phyloP scores from a whole-genome alignment of 2,329 filamentous ascomycete species.

The Lasiodiplodia hormozganensis region DNA sequence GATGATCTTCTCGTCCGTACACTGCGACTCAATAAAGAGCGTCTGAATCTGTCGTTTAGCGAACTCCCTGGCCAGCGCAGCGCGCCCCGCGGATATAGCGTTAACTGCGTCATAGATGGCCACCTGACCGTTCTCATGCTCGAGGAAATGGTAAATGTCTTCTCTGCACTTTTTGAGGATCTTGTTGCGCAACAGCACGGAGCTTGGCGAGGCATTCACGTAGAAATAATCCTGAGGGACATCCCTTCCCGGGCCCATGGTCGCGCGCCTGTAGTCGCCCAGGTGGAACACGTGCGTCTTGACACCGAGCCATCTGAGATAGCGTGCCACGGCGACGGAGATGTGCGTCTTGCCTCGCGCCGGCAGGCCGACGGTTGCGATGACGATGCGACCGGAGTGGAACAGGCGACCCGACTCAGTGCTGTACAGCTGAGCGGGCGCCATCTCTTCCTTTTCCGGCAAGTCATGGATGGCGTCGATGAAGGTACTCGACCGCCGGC shows the following conservation, averaged over 20 bases:
- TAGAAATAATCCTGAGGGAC: constrained; percentile 98
- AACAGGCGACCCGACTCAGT: constrained; percentile 97
- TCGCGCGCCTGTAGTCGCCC: constrained; percentile 93
- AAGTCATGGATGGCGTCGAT: constrained; percentile 97
- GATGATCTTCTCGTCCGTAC: constrained; percentile 90
- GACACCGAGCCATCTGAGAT: constrained; percentile 95
- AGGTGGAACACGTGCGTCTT: constrained; percentile 98
- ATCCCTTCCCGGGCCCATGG: constrained; percentile 80
- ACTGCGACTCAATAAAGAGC: constrained; percentile 94
- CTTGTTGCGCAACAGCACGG: constrained; percentile 93
- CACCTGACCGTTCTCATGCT: constrained; percentile 96
- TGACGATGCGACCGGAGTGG: constrained; percentile 95
- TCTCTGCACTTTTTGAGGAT: constrained; percentile 97
- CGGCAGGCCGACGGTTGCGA: constrained; percentile 94
- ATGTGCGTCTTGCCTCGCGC: constrained; percentile 98
- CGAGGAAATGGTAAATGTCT: constrained; percentile 95
- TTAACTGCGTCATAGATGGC: constrained; percentile 99
- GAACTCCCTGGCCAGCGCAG: constrained; percentile 91
- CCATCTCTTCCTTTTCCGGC: constrained; percentile 81
- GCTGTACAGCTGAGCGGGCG: constrained; percentile 95
- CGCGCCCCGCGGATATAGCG: constrained; percentile 80
- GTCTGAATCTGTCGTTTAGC: constrained; percentile 97
- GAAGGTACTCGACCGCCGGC: constrained; percentile 92
- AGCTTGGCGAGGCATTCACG: constrained; percentile 88
- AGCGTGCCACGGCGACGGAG: constrained; percentile 92